Evolutionary conservation across 208 protist genomes (phyloP), one percentile per base, ranked within the genome.

Genomic region (Acanthamoeba sp.): DNA sequence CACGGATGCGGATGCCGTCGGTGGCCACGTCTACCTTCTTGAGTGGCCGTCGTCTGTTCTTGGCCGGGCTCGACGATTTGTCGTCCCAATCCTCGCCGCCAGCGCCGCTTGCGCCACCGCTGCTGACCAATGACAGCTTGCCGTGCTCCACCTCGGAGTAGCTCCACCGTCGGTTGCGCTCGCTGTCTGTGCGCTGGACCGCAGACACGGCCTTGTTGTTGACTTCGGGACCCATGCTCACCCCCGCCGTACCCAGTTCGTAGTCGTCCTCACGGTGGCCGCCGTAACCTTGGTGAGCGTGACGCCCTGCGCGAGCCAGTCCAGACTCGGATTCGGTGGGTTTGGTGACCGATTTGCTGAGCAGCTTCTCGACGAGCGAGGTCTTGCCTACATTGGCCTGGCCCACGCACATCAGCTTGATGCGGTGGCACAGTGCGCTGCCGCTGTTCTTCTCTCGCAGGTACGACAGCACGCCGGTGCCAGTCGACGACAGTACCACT

Each of bases 331-430:
- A 34, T 10, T 59, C 82, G 16, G 82, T 38, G 7, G 82, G 82
- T 20, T 59, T 90, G 82, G 82, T 69, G 82, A 59, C 82, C 16
- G 82, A 90, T 42, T 90, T 90, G 82, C 82, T 59, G 52, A 90
- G 52, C 27, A 90, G 55, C 52, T 90, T 69, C 32, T 90, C 82
- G 18, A 90, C 55, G 6, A 90, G 38, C 18, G 82, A 90, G 50
- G 82, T 90, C 82, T 90, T 90, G 45, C 82, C 82, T 1, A 90
- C 82, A 50, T 90, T 90, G 82, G 82, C 82, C 82, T 90, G 82
- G 6, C 82, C 82, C 27, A 90, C 82, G 55, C 82, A 90, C 82
- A 90, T 90, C 27, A 90, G 36, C 52, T 69, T 59, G 45, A 90
- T 90, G 9, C 55, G 45, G 52, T 90, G 36, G n/a, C 45, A 59